Conservation (phyloP, 1,284 basidiomycete species). For the Trichosporon faecale region DNA sequence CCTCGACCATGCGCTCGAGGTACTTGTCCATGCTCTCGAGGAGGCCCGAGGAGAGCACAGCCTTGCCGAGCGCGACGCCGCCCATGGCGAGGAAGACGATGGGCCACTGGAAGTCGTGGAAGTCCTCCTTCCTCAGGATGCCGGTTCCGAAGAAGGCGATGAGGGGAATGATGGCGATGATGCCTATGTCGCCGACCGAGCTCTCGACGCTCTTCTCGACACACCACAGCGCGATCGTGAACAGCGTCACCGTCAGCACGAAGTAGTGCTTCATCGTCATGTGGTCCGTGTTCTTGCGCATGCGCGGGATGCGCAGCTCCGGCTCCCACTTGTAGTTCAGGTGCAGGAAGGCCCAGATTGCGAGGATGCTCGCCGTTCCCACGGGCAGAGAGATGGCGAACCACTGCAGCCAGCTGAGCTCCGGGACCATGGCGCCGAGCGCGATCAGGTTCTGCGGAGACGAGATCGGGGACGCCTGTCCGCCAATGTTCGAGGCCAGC, state of each 20-base stretch:
- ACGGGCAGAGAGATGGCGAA: constrained; percentile 92
- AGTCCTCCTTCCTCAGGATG: constrained; percentile 92
- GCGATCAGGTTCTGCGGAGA: constrained; percentile 98
- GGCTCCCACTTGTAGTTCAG: constrained; percentile 80
- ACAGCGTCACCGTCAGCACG: constrained; percentile 78
- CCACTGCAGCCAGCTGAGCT: constrained; percentile 87
- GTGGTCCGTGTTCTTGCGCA: constrained; percentile 72
- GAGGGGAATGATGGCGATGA: constrained; percentile 91
- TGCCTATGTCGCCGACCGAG: constrained; percentile 90
- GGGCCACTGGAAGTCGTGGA: constrained; percentile 90
- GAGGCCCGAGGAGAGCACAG: constrained; percentile 84
- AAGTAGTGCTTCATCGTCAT: constrained; percentile 87
- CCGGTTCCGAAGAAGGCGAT: constrained; percentile 93
- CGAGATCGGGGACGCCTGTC: constrained; percentile 84
- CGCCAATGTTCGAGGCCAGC: constrained; percentile 96
- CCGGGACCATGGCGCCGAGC: constrained; percentile 78
- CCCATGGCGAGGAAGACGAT: constrained; percentile 97
- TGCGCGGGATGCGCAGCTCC: constrained; percentile 75
- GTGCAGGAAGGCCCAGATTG: constrained; percentile 89
- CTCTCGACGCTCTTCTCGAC: constrained; percentile 76
- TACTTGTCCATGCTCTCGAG: constrained; percentile 70
- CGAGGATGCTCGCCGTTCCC: constrained; percentile 73
- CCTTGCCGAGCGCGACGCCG: constrained; percentile 92
- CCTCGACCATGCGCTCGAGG: constrained; percentile 69
- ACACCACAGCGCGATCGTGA: constrained; percentile 90